A percentile compares a stretch with the other conserved stretches of the same genome.
phyloP scores from a whole-genome alignment of 495 filamentous ascomycete species.

The Penicillium chermesinum region DNA sequence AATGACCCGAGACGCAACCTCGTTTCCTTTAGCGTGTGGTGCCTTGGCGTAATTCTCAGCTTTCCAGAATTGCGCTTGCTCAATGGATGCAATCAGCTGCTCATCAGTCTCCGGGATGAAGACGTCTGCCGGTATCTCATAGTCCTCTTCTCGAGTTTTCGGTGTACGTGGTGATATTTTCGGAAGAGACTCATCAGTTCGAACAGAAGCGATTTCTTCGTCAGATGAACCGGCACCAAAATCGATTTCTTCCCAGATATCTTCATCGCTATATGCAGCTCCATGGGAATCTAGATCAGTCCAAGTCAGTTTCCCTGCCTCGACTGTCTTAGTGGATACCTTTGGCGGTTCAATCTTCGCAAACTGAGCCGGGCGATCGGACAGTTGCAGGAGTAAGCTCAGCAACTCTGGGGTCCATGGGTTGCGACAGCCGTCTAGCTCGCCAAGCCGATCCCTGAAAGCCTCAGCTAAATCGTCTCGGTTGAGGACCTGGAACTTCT shows the following conservation, averaged over 20 bases:
- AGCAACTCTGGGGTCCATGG: constrained; percentile 75
- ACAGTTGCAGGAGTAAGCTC: constrained; percentile 73
- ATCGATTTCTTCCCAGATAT: constrained; percentile 74
- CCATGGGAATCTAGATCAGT: constrained; percentile 69
- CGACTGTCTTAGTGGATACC: constrained; percentile 35
- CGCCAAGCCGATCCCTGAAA: constrained; percentile 56
- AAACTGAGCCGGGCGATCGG: constrained; percentile 71
- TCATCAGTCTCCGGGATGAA: constrained; percentile 32
- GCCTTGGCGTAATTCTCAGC: constrained; percentile 27
- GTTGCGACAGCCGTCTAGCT: constrained; percentile 46
- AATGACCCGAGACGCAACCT: constrained; percentile 42
- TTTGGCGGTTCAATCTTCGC: constrained; percentile 62
- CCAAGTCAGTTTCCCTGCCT: constrained; percentile 59
- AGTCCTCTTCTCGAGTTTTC: constrained; percentile 26
- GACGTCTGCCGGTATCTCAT: constrained; percentile 34
- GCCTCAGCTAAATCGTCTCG: constrained; percentile 78
- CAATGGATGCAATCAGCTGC: constrained; percentile 44
- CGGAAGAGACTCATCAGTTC: constrained; percentile 26
- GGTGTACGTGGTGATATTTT: constrained; percentile 19
- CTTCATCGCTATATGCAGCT: constrained; percentile 60
- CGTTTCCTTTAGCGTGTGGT: constrained; percentile 20
- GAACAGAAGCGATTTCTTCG: constrained; percentile 36
- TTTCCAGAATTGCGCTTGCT: constrained; percentile 63
- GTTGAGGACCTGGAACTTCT: constrained; percentile 78
- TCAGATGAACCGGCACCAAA: constrained; percentile 64